Percentiles rank a stretch among this genome's conserved stretches.
phyloP scores from a whole-genome alignment of 441 rosid species.

The Isatis lusitanica region DNA sequence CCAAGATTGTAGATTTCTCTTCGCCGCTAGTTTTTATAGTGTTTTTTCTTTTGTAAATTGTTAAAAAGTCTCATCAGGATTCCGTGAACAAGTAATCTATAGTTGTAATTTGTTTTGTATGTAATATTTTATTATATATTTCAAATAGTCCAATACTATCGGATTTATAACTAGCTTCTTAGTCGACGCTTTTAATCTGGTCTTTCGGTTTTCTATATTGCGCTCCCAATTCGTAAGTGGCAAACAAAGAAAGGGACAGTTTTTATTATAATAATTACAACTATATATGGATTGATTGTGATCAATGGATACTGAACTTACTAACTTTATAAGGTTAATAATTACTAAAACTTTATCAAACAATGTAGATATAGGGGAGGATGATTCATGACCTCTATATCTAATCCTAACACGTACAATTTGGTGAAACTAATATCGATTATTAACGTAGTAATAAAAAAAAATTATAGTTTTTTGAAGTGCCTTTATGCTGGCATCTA shows the following conservation, averaged over 20 bases:
- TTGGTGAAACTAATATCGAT: not conserved
- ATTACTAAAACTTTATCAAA: conserved; percentile 1
- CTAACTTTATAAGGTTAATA: not conserved
- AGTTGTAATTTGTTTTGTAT: too few species aligned
- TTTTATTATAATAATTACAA: conserved; percentile 19
- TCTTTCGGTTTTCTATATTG: conserved; percentile 9
- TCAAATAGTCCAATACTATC: too few species aligned
- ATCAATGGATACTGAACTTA: not conserved
- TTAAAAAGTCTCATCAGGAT: too few species aligned
- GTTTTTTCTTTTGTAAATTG: too few species aligned
- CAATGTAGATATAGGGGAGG: conserved; percentile 18
- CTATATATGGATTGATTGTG: not conserved
- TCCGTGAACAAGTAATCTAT: too few species aligned
- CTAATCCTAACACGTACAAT: not conserved
- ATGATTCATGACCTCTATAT: conserved; percentile 21
- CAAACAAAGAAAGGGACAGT: conserved; percentile 24
- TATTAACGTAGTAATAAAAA: not conserved
- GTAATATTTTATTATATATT: too few species aligned
- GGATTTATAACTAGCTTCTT: not conserved
- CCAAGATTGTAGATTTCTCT: too few species aligned
- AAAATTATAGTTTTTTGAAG: not conserved
- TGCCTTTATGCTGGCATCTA: conserved; percentile 6
- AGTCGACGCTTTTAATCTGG: conserved; percentile 13
- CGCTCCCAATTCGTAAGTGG: conserved; percentile 31
- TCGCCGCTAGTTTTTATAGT: too few species aligned